Base-by-base conservation (phyloP, 257 asterid genomes). In the Nicotiana obtusifolia region DNA sequence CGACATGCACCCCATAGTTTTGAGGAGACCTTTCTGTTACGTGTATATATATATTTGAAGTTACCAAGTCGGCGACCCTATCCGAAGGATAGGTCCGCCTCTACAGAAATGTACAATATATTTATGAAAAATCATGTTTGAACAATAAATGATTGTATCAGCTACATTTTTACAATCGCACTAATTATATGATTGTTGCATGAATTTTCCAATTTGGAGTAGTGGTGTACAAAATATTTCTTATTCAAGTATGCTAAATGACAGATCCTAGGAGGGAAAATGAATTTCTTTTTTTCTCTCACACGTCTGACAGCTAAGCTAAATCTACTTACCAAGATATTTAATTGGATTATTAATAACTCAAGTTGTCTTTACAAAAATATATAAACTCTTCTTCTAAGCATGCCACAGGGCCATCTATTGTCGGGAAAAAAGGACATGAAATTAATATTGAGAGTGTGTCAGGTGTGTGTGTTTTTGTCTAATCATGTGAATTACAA, bases 321-420 rank as follows among this genome's bases (percentile, higher is more conserved):
- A 14, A 73, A 73, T 49, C 78, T 47, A 73, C 78, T 73, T 73
- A 73, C 37, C 78, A 73, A 73, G 16, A 3, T 24, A 73, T 73
- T 73, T 47, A 47, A 24, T 73, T 22, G 1, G 15, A 73, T 24
- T 47, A 6, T 71, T 44, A 71, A 13, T n/a, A 69, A 47, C 15
- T 73, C 78, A 47, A 73, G 78, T 24, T 73, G 78, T 14, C n/a
- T 47, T 44, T 47, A 71, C 30, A 35, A 47, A 73, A 22, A 73
- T 41, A 73, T 44, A 47, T 35, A 44, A 47, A 44, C 7, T 71
- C 33, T 71, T 24, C 13, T 47, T 47, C 16, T 41, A 73, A 73
- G 61, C 78, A 73, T 73, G 41, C 61, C 61, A 47, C 79, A 24
- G 41, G 79, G 79, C 79, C 61, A 73, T 73, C 60, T 73, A 73